phyloP scores from a whole-genome alignment of 805 yeast genomes.

The Lipomyces anomalus region DNA sequence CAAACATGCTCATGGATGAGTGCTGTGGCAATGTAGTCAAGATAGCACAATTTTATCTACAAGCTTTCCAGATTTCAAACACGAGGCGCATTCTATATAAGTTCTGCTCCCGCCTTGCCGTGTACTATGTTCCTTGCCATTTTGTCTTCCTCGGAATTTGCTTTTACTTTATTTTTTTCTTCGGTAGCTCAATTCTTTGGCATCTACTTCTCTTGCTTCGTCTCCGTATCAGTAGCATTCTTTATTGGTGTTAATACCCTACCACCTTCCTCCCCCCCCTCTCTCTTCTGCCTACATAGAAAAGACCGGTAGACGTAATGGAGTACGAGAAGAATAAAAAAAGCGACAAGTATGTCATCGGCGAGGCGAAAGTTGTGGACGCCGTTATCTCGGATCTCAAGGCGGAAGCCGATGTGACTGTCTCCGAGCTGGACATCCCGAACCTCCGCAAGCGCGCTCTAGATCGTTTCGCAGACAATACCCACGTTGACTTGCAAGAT shows the following conservation, averaged over 20 bases:
- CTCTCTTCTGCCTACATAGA: constrained; percentile 2
- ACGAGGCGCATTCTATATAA: constrained; percentile 1
- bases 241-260: constrained; percentile 1
- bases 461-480: not conserved
- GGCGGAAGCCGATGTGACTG: not conserved
- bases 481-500: not conserved
- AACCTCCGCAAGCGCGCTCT: not conserved
- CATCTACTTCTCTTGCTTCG: not conserved
- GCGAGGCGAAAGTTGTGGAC: not conserved
- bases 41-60: not conserved
- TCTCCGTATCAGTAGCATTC: constrained; percentile 3
- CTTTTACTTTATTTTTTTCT: no score
- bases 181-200: constrained; percentile 2
- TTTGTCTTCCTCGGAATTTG: not conserved
- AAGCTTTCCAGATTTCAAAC: not conserved
- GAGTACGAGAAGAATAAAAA: constrained; percentile 9
- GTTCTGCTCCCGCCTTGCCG: constrained; percentile 2
- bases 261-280: not conserved
- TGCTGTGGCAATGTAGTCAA: constrained; percentile 1
- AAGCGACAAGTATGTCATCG: constrained; percentile 7
- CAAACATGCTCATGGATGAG: constrained; percentile 4
- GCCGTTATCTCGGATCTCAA: not conserved
- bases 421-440: not conserved
- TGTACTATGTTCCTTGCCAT: constrained; percentile 1
- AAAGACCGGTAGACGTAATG: constrained; percentile 5